A percentile compares a stretch with the other conserved stretches of the same genome.
These are phyloP conservation scores for Xylariaceae sp. DNA, from an alignment of 2,329 filamentous ascomycete genomes.

Conservation along the genomic window DNA sequence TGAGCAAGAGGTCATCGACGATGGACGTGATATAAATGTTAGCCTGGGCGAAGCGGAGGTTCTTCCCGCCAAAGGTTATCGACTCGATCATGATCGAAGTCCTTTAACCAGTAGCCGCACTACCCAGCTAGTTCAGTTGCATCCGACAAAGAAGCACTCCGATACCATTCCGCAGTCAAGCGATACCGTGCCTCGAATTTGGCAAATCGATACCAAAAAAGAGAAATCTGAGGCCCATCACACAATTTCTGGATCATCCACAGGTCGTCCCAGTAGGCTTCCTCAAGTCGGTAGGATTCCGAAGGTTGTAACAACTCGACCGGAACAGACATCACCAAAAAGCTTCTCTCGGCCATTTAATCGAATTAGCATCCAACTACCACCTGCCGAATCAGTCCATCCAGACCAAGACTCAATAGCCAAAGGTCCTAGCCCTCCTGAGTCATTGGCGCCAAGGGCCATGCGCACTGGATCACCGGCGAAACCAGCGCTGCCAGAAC, in stretches of 20 bases:
- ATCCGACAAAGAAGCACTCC: not conserved
- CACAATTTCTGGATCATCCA: constrained; percentile 2
- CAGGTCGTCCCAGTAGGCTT: constrained; percentile 65
- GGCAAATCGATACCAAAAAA: constrained; percentile 14
- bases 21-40: constrained; percentile 49
- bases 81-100: constrained; percentile 19
- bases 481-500: not conserved
- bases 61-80: constrained; percentile 30
- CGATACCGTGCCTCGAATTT: constrained; percentile 15
- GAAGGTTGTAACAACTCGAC: constrained; percentile 73
- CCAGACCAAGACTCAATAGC: constrained; percentile 51
- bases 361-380: constrained; percentile 54
- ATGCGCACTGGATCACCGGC: constrained; percentile 39
- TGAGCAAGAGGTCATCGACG: constrained; percentile 51
- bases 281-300: constrained; percentile 87
- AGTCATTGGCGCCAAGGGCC: constrained; percentile 48
- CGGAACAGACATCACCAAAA: constrained; percentile 70
- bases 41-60: constrained; percentile 58
- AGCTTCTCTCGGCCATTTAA: constrained; percentile 89
- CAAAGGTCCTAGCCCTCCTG: constrained; percentile 54
- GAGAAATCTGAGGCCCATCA: constrained; percentile 5
- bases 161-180: constrained; percentile 5
- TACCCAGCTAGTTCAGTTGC: not conserved
- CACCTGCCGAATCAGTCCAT: constrained; percentile 36
- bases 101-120: constrained; percentile 27